phyloP scores from a whole-genome alignment of 352 stramenopile species.

The Phytophthora melonis region DNA sequence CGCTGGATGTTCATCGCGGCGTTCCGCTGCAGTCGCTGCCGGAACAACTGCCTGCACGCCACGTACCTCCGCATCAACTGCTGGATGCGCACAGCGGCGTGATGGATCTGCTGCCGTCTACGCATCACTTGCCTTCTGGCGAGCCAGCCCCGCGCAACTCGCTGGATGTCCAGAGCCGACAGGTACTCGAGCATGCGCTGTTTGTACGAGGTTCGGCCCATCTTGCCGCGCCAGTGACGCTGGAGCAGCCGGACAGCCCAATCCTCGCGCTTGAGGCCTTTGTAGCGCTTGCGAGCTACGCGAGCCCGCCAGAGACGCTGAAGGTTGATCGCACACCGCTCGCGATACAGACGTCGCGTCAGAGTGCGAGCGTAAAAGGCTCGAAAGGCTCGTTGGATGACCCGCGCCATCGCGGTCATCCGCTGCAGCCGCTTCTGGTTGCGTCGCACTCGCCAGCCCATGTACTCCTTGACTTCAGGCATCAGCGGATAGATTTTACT shows the following conservation, averaged over 20 bases:
- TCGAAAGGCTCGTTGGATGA: conserved; percentile 93
- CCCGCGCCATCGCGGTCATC: conserved; percentile 81
- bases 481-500: conserved; percentile 90
- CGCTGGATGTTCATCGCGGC: conserved; percentile 87
- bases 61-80: conserved; percentile 72
- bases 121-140: conserved; percentile 62
- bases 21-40: conserved; percentile 60
- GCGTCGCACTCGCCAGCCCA: conserved; percentile 94
- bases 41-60: conserved; percentile 61
- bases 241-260: conserved; percentile 94
- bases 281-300: conserved; percentile 76
- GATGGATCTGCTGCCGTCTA: conserved; percentile 60
- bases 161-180: conserved; percentile 88
- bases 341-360: conserved; percentile 72
- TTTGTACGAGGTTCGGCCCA: conserved; percentile 83
- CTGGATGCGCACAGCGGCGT: conserved; percentile 84
- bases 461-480: conserved; percentile 96
- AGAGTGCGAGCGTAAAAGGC: conserved; percentile 90
- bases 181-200: conserved; percentile 78
- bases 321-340: conserved; percentile 84
- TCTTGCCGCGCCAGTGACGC: conserved; percentile 92
- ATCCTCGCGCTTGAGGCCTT: conserved; percentile 85
- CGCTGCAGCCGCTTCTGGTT: conserved; percentile 94
- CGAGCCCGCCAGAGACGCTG: conserved; percentile 92
- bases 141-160: conserved; percentile 85